Evolutionary conservation across 805 yeast species (phyloP).

Genomic region (Torulaspora maleeae): DNA sequence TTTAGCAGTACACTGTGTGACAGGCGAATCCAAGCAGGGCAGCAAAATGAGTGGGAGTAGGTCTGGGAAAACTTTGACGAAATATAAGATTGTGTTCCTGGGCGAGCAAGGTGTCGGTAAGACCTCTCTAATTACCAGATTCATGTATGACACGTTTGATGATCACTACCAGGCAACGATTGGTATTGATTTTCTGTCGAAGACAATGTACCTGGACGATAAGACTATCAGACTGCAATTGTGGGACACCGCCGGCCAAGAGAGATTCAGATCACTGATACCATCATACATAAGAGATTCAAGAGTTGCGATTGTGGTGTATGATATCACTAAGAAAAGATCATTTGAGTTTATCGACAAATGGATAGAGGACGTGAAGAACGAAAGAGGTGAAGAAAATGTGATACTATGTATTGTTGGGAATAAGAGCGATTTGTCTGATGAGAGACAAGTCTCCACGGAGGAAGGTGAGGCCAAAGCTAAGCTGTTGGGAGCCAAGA

Average conservation of each 20-base stretch:
- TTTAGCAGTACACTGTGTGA: too few species aligned
- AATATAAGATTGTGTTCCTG: slow-evolving; percentile 85
- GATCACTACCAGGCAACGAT: slow-evolving; percentile 93
- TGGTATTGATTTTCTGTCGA: slow-evolving; percentile 92
- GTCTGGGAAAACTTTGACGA: slow-evolving; percentile 39
- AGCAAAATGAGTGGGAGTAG: slow-evolving; percentile 16
- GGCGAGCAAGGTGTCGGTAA: slow-evolving; percentile 98
- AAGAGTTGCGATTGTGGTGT: slow-evolving; percentile 94
- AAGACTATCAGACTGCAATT: slow-evolving; percentile 90
- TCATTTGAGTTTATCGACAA: slow-evolving; percentile 78
- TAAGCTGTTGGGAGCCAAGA: slow-evolving; percentile 64
- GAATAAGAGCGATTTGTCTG: slow-evolving; percentile 77
- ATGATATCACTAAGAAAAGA: slow-evolving; percentile 83
- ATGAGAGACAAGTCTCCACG: slow-evolving; percentile 72
- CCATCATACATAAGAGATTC: slow-evolving; percentile 95
- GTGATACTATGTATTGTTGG: slow-evolving; percentile 90
- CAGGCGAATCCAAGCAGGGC: too few species aligned
- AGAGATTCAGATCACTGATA: slow-evolving; percentile 86
- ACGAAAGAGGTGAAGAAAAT: slow-evolving; percentile 81
- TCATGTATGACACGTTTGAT: slow-evolving; percentile 96
- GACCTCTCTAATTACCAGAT: slow-evolving; percentile 91
- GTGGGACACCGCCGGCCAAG: slow-evolving; percentile 99
- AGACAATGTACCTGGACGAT: slow-evolving; percentile 93
- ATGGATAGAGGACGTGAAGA: slow-evolving; percentile 93
- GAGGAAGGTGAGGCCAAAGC: slow-evolving; percentile 84